A percentile compares a stretch with the other conserved stretches of the same genome.
These are phyloP conservation scores for Apophysomyces ossiformis DNA, from an alignment of 371 early-diverging fungal genomes.

Conservation along the genomic window DNA sequence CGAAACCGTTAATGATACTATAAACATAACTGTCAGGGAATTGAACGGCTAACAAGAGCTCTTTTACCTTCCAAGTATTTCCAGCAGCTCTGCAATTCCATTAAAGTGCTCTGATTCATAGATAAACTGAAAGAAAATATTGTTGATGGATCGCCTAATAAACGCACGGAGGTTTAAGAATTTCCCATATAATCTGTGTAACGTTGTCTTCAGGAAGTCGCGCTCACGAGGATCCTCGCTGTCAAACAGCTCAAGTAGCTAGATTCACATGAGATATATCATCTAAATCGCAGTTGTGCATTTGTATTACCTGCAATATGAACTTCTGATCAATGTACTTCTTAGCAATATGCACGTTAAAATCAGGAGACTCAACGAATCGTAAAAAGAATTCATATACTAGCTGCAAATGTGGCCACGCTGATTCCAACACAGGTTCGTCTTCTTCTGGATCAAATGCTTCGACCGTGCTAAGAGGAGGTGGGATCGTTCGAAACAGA, in stretches of 20 bases:
- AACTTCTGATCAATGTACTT: slow-evolving; percentile 29
- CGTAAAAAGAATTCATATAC: slow-evolving; percentile 97
- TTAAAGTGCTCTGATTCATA: slow-evolving; percentile 96
- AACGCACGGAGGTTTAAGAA: slow-evolving; percentile 94
- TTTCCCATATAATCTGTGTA: slow-evolving; percentile 97
- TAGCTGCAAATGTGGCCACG: slow-evolving; percentile 97
- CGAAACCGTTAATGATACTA: slow-evolving; percentile 98
- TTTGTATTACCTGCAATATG: slow-evolving; percentile 60
- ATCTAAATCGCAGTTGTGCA: not conserved
- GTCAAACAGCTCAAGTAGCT: slow-evolving; percentile 95
- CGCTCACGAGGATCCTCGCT: slow-evolving; percentile 98
- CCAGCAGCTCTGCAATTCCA: slow-evolving; percentile 96
- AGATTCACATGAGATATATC: slow-evolving; percentile 6
- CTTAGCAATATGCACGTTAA: slow-evolving; percentile 89
- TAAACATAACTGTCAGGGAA: not conserved
- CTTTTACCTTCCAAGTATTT: slow-evolving; percentile 89
- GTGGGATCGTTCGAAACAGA: slow-evolving; percentile 6
- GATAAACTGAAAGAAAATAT: slow-evolving; percentile 95
- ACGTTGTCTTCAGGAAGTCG: slow-evolving; percentile 95
- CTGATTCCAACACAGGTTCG: slow-evolving; percentile 93
- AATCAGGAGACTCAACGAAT: slow-evolving; percentile 96
- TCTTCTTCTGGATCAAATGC: slow-evolving; percentile 98
- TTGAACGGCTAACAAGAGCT: not conserved
- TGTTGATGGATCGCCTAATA: slow-evolving; percentile 94
- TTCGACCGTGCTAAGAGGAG: slow-evolving; percentile 60